A percentile compares a stretch with the other conserved stretches of the same genome.
These are phyloP conservation scores for Arthrobotrys sphaeroides DNA, from an alignment of 2,329 filamentous ascomycete species.

Conservation along the genomic window DNA sequence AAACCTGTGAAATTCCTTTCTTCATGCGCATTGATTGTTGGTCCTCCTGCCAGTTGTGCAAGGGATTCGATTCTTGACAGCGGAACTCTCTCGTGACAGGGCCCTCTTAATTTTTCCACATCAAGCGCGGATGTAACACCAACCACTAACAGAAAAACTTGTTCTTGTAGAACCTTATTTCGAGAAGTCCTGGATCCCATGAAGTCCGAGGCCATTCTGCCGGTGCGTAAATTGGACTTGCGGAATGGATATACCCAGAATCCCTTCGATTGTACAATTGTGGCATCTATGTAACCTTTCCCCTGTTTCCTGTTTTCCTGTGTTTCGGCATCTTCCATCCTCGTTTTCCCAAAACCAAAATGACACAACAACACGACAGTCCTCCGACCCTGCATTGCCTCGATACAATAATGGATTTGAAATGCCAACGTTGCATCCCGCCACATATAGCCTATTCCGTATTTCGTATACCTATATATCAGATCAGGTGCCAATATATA, in stretches of 20 bases:
- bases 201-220: conserved; percentile 2
- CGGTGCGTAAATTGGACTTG: conserved; percentile 3
- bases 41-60: not conserved
- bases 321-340: not conserved
- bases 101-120: conserved; percentile 6
- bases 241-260: not conserved
- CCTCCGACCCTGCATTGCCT: no score
- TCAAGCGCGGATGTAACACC: conserved; percentile 20
- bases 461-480: no score
- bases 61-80: conserved; percentile 6
- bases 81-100: not conserved
- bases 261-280: not conserved
- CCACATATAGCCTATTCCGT: no score
- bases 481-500: no score
- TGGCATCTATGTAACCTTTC: conserved; percentile 20
- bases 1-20: not conserved
- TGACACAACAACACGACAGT: conserved; percentile 15
- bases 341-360: conserved; percentile 5
- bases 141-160: not conserved
- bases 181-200: not conserved
- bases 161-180: conserved; percentile 2
- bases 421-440: no score
- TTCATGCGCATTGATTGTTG: conserved; percentile 9
- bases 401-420: no score
- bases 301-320: not conserved